phyloP scores from a whole-genome alignment of 768 basidiomycete species.

The Cystofilobasidium ferigula region DNA sequence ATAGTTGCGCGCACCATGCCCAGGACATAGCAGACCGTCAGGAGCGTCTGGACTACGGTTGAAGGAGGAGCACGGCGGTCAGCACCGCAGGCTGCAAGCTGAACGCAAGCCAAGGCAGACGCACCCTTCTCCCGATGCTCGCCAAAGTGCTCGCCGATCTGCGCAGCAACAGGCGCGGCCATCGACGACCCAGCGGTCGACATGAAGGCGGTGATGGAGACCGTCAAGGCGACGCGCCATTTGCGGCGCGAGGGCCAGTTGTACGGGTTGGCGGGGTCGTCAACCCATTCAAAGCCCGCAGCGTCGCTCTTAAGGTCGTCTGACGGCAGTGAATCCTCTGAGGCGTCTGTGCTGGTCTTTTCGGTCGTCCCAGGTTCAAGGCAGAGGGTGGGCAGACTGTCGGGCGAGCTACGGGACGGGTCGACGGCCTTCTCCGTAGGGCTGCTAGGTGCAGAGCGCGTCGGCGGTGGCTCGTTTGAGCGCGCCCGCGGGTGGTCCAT shows the following conservation, averaged over 20 bases:
- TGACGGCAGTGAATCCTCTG: no score
- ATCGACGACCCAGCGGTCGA: slow-evolving; percentile 6
- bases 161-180: background rate
- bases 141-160: slow-evolving; percentile 6
- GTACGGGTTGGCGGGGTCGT: background rate
- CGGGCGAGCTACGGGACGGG: no score
- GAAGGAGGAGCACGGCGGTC: background rate
- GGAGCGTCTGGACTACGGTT: background rate
- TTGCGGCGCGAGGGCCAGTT: background rate
- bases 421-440: no score
- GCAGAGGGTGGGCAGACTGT: no score
- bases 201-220: slow-evolving; percentile 8
- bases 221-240: background rate
- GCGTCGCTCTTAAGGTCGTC: no score
- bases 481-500: no score
- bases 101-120: no score
- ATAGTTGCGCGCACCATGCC: background rate
- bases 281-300: background rate
- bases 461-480: no score
- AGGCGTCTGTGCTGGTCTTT: no score
- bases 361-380: no score
- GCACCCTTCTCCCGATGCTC: background rate
- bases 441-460: no score
- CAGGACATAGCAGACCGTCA: slow-evolving; percentile 10
- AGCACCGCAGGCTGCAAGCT: background rate